Conservation (phyloP, 192 early-diverging fungal genomes). For the Coemansia aciculifera region DNA sequence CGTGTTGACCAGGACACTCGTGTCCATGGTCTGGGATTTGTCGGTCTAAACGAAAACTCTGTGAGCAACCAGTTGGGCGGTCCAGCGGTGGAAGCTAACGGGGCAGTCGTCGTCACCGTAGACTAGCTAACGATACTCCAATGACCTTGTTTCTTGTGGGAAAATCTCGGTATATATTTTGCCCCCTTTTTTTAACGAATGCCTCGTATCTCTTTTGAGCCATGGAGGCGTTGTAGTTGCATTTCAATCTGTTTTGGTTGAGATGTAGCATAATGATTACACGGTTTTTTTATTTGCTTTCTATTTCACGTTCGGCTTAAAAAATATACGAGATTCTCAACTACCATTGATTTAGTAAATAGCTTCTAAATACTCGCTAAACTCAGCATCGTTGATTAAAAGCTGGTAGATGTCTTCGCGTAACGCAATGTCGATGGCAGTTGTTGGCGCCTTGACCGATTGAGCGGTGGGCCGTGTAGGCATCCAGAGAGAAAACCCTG, state of each 20-base stretch:
- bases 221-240: constrained; percentile 18
- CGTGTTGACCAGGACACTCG: constrained; percentile 43
- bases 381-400: constrained; percentile 23
- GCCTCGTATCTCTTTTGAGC: neutral
- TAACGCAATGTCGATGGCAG: constrained; percentile 28
- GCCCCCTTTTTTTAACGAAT: constrained; percentile 22
- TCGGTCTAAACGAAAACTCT: constrained; percentile 30
- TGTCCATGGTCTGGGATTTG: constrained; percentile 35
- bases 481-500: constrained; percentile 49
- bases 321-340: neutral
- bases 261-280: constrained; percentile 10
- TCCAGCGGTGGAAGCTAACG: constrained; percentile 35
- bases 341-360: constrained; percentile 2
- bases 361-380: constrained; percentile 26
- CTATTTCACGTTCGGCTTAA: neutral
- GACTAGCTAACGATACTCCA: neutral
- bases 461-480: constrained; percentile 9
- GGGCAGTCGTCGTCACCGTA: constrained; percentile 26
- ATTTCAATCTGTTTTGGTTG: neutral
- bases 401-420: constrained; percentile 22
- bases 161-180: neutral
- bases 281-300: neutral
- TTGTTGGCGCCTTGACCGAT: neutral
- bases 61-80: constrained; percentile 32
- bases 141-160: neutral